Evolutionary conservation across 176 grass and related monocot species (phyloP), one percentile per base, ranked within the genome.

Genomic region (Tillandsia fasciculata): DNA sequence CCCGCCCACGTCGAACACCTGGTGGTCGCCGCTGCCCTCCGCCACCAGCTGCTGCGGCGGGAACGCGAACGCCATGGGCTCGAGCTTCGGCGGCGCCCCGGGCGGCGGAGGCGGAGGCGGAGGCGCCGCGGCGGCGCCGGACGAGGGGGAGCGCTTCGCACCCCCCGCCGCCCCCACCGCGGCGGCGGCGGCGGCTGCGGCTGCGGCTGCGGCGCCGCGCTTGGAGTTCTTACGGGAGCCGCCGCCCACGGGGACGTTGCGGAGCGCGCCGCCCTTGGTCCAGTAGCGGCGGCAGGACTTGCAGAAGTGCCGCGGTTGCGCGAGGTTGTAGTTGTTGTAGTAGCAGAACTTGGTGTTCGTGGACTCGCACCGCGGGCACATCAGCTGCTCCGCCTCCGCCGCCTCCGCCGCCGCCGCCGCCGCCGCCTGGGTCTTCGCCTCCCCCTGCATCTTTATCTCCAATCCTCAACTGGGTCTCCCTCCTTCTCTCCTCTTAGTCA

Each of bases 261-360:
- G 87, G 24, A 90, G 80, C 28, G 77, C 70, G 51, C 87, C 87
- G 5, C 87, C 87, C 50, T 82, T 85, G 52, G 87, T 90, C 87
- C 87, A 90, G 87, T 86, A 86, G 48, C 87, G 87, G 53, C 83
- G 87, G 77, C 87, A 91, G 23, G 51, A 57, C 66, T 72, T 75
- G 83, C 87, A 91, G 77, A 83, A 83, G 77, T 91, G 50, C 12
- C 87, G 87, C n/a, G 87, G 87, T 77, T 91, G 87, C 7, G 81
- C 26, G 4, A 79, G 76, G 78, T 89, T 96, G 88, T 96, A 92
- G 79, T 92, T 96, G 86, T 96, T 96, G 92, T 87, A 96, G 83
- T 96, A 96, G 73, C 92, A 91, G 88, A 96, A 96, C 85, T 96
- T 96, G 81, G 92, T 96, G 86, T 83, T 59, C 3, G 72, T 74